Evolutionary conservation across 345 rosid species (phyloP), one percentile per base, ranked within the genome.

Genomic region (Atalantia buxifolia): DNA sequence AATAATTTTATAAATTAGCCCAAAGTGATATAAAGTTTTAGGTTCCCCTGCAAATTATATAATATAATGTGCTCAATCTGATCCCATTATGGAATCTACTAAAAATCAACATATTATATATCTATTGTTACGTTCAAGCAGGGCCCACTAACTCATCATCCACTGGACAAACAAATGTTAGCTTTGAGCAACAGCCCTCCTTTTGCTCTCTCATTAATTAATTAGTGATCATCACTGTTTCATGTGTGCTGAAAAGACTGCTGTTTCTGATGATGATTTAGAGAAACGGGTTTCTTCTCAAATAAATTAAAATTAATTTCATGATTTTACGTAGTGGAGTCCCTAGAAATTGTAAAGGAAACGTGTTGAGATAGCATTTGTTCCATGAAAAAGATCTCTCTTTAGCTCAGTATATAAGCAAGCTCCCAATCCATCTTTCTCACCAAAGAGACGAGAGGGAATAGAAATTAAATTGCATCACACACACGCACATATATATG

Each of bases 311-410:
- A 36, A 14, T 14, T 13, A 21, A 25, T 30, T 42, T 65, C 61
- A 63, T 33, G 66, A 69, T 40, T 68, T 57, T 28, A 35, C 67
- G 66, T 77, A 77, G 83, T 84, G 87, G 86, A 84, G 84, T 82
- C 86, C 84, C 79, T 27, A 57, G 81, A 84, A 48, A 81, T 18
- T 53, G 57, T 4, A 60, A 50, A 76, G 67, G 9, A 71, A 42
- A 68, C 85, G 80, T 79, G 81, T 38, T 27, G 62, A 62, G 76
- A n/a, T 65, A 69, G 35, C 31, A 65, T 25, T 36, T 33, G 6
- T 40, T 40, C 10, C 59, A 53, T 59, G 45, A 31, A 40, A 40
- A 65, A 14, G 24, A 27, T 48, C 36, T 55, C 74, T 28, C 40
- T 19, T 22, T 42, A 5, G 33, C 22, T 65, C 72, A 45, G 45